A percentile compares a stretch with the other conserved stretches of the same genome.
These are phyloP conservation scores for Hapsidospora chrysogenum DNA, from an alignment of 495 filamentous ascomycete species.

Conservation along the genomic window DNA sequence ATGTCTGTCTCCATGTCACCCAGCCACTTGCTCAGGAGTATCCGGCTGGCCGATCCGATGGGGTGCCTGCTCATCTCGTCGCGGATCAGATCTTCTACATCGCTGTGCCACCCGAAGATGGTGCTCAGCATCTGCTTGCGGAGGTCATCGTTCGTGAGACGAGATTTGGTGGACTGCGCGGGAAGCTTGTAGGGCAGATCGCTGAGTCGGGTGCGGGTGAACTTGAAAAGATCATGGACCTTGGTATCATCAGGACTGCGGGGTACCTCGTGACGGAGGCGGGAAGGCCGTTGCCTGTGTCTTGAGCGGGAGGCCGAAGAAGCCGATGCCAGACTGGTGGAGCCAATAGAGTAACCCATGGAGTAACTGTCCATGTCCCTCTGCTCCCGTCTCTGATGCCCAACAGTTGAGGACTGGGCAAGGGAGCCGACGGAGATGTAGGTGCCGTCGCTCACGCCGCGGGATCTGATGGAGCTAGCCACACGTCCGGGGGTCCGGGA, in stretches of 20 bases:
- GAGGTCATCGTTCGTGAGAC: conserved; percentile 67
- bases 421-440: conserved; percentile 48
- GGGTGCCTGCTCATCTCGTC: conserved; percentile 74
- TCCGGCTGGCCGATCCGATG: conserved; percentile 52
- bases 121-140: conserved; percentile 83
- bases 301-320: conserved; percentile 48
- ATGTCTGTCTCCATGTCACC: conserved; percentile 70
- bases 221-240: conserved; percentile 52
- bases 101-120: conserved; percentile 89
- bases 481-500: conserved; percentile 24
- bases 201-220: conserved; percentile 49
- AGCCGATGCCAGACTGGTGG: conserved; percentile 31
- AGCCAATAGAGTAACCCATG: conserved; percentile 10
- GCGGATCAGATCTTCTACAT: conserved; percentile 64
- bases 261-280: conserved; percentile 69
- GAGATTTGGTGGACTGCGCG: conserved; percentile 39
- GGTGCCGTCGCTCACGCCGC: conserved; percentile 36
- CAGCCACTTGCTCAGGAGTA: conserved; percentile 81
- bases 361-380: conserved; percentile 40
- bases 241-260: conserved; percentile 40
- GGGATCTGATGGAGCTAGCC: conserved; percentile 28
- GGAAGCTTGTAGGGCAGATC: conserved; percentile 65
- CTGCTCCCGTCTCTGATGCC: conserved; percentile 16
- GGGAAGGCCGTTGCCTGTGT: conserved; percentile 39
- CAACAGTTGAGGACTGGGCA: conserved; percentile 20